A percentile compares a stretch with the other conserved stretches of the same genome.
phyloP scores from a whole-genome alignment of 2,329 filamentous ascomycete genomes.

The Scytalidium sp. region DNA sequence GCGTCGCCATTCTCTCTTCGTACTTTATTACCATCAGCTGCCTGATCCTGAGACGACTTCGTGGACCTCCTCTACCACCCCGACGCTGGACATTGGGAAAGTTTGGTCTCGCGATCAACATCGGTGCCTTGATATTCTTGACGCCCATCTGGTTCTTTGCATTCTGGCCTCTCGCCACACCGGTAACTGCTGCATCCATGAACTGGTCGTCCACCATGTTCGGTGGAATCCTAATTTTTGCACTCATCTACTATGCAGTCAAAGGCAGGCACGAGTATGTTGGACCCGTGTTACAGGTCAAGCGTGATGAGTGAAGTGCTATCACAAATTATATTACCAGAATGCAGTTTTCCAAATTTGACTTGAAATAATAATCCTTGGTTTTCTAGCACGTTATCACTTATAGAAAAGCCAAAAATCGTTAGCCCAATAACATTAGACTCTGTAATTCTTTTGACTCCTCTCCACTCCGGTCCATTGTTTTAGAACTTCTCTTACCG shows the following conservation, averaged over 20 bases:
- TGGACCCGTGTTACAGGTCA: constrained; percentile 8
- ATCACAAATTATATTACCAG: neutral
- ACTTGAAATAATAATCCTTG: too few species aligned
- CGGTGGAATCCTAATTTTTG: constrained; percentile 6
- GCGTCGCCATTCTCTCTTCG: constrained; percentile 43
- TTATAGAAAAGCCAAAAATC: too few species aligned
- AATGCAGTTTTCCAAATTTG: too few species aligned
- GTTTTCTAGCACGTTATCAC: too few species aligned
- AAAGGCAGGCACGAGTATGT: constrained; percentile 28
- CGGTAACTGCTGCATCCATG: constrained; percentile 37
- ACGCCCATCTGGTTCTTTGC: constrained; percentile 40
- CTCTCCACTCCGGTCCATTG: too few species aligned
- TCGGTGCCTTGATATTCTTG: constrained; percentile 38
- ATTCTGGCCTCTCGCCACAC: constrained; percentile 41
- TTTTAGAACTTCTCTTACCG: too few species aligned
- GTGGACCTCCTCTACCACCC: constrained; percentile 29
- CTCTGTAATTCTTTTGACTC: too few species aligned
- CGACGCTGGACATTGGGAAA: constrained; percentile 37
- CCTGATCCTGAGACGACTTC: constrained; percentile 35
- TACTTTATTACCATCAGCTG: constrained; percentile 43
- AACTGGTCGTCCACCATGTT: constrained; percentile 33
- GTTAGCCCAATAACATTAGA: too few species aligned
- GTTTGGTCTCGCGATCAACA: constrained; percentile 36
- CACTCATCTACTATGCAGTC: constrained; percentile 22
- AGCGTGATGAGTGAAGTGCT: constrained; percentile 7